Base-by-base conservation (phyloP, 2,329 filamentous ascomycete species). In the Alternaria sp. region DNA sequence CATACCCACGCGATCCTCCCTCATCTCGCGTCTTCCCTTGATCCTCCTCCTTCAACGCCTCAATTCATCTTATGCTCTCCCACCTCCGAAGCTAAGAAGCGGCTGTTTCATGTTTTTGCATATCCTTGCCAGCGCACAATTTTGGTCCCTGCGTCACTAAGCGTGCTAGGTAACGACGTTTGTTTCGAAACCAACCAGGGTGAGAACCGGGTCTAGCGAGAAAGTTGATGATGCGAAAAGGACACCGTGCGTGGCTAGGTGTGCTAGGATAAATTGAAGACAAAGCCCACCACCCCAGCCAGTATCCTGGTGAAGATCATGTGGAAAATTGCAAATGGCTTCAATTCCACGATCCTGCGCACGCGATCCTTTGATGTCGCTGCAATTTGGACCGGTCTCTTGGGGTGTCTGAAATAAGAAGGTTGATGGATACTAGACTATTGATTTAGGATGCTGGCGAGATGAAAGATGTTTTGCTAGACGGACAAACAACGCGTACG, bases 121-220 rank as follows among this genome's bases (percentile, higher is more conserved):
- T 9, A 41, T 30, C 46, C 46, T 36, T 18, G 32, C 46, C 30
- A 36, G 18, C 30, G 32, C 46, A 36, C 11, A 12, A 49, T 22
- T 16, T 10, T 4, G 30, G 46, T 49, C 46, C 46, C 46, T 49
- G 46, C 46, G 46, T 49, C 46, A 36, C 46, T 22, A 41, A 41
- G 10, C 10, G 12, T 41, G 12, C 40, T 25, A 43, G 8, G 40
- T 25, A 38, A 38, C 46, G 32, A 50, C 20, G 20, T 50, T 50
- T 36, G 46, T 50, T 38, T 50, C 46, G 46, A 50, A 50, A 50
- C 46, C 16, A 22, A 34, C 46, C 38, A 27, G 46, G 46, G 46
- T 36, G 0, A 14, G 18, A 11, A 14, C 46, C 10, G 4, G 46
- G 30, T 27, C 30, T 16, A 50, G 30, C 46, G 46, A 50, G 46